phyloP scores from a whole-genome alignment of 2,329 filamentous ascomycete genomes.

The Calonectria multiphialidica region DNA sequence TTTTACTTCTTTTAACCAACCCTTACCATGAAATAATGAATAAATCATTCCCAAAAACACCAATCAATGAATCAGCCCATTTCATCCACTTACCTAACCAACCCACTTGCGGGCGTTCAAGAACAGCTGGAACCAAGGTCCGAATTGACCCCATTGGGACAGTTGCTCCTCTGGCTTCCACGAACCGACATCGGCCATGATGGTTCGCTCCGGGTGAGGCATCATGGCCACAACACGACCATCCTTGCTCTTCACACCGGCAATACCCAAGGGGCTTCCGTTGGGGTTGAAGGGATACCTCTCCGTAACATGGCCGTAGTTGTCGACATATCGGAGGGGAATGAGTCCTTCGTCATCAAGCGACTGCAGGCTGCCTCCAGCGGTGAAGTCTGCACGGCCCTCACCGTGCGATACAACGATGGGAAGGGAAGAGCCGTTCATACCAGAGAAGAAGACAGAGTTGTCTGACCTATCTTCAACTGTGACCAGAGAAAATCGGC shows the following conservation, averaged over 20 bases:
- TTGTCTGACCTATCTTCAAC: slow-evolving; percentile 39
- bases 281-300: slow-evolving; percentile 90
- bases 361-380: slow-evolving; percentile 61
- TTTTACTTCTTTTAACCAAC: slow-evolving; percentile 10
- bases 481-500: slow-evolving; percentile 43
- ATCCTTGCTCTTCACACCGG: slow-evolving; percentile 81
- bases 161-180: slow-evolving; percentile 72
- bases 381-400: slow-evolving; percentile 80
- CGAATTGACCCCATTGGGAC: slow-evolving; percentile 82
- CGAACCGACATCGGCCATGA: slow-evolving; percentile 82
- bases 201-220: slow-evolving; percentile 93
- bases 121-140: slow-evolving; percentile 89
- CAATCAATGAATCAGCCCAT: slow-evolving; percentile 20
- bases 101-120: slow-evolving; percentile 91
- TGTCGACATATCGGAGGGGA: slow-evolving; percentile 88
- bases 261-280: slow-evolving; percentile 84
- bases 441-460: slow-evolving; percentile 43
- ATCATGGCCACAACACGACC: slow-evolving; percentile 89
- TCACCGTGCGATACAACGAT: slow-evolving; percentile 57
- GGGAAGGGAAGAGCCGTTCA: slow-evolving; percentile 42
- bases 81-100: slow-evolving; percentile 58
- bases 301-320: slow-evolving; percentile 78
- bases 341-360: slow-evolving; percentile 78
- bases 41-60: slow-evolving; percentile 18
- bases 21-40: slow-evolving; percentile 19